Percentiles rank a stretch among this genome's conserved stretches.
Evolutionary conservation across 352 stramenopile genomes (phyloP).

Genomic region (Pythium insidiosum): DNA sequence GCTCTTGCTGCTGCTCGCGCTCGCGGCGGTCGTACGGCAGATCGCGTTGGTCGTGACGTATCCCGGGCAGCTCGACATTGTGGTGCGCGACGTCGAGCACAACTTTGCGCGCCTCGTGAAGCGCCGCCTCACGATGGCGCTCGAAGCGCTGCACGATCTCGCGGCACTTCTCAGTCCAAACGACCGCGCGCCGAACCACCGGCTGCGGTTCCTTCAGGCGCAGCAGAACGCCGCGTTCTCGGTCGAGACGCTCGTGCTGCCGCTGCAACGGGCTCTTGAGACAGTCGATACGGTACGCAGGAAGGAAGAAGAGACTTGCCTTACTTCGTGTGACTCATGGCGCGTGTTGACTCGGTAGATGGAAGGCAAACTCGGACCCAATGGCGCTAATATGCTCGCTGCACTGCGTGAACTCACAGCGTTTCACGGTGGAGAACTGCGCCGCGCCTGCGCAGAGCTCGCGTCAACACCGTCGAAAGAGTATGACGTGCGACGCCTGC

Average conservation of each 20-base stretch:
- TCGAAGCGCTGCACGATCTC: constrained; percentile 51
- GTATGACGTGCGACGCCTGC: constrained; percentile 39
- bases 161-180: constrained; percentile 20
- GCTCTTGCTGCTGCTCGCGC: constrained; percentile 24
- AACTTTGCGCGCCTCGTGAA: constrained; percentile 70
- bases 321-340: too few species aligned
- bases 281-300: constrained; percentile 33
- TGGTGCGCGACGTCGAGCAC: constrained; percentile 72
- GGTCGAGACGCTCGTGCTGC: constrained; percentile 50
- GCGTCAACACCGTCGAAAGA: constrained; percentile 27
- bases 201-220: constrained; percentile 50
- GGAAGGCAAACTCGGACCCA: constrained; percentile 25
- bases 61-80: constrained; percentile 63
- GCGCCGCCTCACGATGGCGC: constrained; percentile 57
- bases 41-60: constrained; percentile 57
- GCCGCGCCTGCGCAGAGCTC: constrained; percentile 30
- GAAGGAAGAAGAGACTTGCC: too few species aligned
- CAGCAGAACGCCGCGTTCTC: constrained; percentile 66
- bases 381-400: constrained; percentile 34
- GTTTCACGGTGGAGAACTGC: constrained; percentile 26
- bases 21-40: constrained; percentile 26
- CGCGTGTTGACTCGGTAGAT: too few species aligned
- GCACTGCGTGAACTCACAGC: constrained; percentile 29
- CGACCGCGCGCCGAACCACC: constrained; percentile 12
- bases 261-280: constrained; percentile 48